Percentiles rank a stretch among this genome's conserved stretches.
Evolutionary conservation across 2,329 filamentous ascomycete species (phyloP).

Genomic region (Annulohypoxylon truncatum): DNA sequence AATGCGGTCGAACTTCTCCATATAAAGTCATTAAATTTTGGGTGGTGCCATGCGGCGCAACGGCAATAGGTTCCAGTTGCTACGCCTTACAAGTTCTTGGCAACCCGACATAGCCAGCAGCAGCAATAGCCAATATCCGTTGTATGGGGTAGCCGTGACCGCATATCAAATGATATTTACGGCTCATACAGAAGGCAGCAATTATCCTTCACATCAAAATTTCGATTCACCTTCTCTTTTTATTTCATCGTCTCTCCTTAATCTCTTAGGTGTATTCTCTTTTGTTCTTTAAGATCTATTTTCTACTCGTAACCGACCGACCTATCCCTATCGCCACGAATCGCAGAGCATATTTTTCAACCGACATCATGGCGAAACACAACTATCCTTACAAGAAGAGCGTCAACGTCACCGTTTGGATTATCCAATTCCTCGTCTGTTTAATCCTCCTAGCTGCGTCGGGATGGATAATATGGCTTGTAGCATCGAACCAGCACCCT

Average conservation of each 20-base stretch:
- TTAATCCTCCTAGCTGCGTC: conserved; percentile 38
- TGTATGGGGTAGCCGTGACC: not conserved
- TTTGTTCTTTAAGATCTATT: not conserved
- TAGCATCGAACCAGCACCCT: not conserved
- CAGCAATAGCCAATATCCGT: not conserved
- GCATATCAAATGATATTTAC: not conserved
- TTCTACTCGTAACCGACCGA: not conserved
- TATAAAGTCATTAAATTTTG: conserved; percentile 12
- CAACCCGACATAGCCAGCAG: conserved; percentile 15
- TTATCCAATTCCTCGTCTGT: conserved; percentile 43
- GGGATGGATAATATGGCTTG: conserved; percentile 28
- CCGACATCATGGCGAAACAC: conserved; percentile 36
- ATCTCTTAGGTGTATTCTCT: not conserved
- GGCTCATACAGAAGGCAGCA: not conserved
- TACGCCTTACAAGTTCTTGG: conserved; percentile 23
- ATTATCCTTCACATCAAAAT: not conserved
- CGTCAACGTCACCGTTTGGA: conserved; percentile 45
- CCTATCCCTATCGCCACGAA: not conserved
- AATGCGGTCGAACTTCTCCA: not conserved
- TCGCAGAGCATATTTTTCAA: not conserved
- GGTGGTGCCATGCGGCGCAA: not conserved
- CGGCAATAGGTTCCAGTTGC: not conserved
- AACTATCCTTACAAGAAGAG: conserved; percentile 44
- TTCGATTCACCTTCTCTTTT: not conserved
- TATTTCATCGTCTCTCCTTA: not conserved